Base-by-base conservation (phyloP, 2,329 filamentous ascomycete genomes). In the Aurifilum marmelostoma region DNA sequence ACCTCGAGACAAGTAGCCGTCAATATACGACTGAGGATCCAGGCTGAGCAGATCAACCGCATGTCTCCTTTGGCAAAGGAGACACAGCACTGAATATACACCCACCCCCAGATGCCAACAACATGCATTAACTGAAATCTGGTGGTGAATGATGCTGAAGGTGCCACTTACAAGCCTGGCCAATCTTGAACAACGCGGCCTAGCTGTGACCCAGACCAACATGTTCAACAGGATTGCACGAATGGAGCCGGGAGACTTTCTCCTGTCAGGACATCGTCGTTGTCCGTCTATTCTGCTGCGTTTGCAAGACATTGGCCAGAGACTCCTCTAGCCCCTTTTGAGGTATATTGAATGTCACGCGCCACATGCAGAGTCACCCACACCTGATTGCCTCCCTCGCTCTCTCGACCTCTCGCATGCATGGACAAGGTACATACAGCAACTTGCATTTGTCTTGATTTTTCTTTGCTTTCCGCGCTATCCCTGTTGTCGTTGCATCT, bases 61-160 rank as follows among this genome's bases (percentile, higher is more conserved):
- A 37, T 34, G 27, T 24, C 16, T 11, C 18, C 34, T 52, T 43
- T 63, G 54, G 43, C 21, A 63, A 65, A 68, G 34, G 63, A 65
- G 63, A 43, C 54, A 29, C 66, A 65, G 21, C 32, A 27, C 63
- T 65, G 67, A 62, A 69, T 66, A 69, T 66, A 41, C 39, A 65
- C 60, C 58, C 27, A 24, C 24, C 47, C 63, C 39, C 58, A 58
- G 65, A 62, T n/a, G 32, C 41, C 58, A 60, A 32, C 29, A 54
- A 29, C 41, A 27, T 50, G 50, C 32, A 29, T 56, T 54, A 61
- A 56, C 16, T 5, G 29, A 5, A 29, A 8, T 18, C 24, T 56
- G 2, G 24, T 32, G 52, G 52, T 56, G 50, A 54, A 54, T 24
- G 12, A 29, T 56, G 24, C 52, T 18, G 12, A 21, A 29, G 14